Evolutionary conservation across 2,329 filamentous ascomycete species (phyloP), one percentile per base, ranked within the genome.

Genomic region (Orbilia brochopaga): DNA sequence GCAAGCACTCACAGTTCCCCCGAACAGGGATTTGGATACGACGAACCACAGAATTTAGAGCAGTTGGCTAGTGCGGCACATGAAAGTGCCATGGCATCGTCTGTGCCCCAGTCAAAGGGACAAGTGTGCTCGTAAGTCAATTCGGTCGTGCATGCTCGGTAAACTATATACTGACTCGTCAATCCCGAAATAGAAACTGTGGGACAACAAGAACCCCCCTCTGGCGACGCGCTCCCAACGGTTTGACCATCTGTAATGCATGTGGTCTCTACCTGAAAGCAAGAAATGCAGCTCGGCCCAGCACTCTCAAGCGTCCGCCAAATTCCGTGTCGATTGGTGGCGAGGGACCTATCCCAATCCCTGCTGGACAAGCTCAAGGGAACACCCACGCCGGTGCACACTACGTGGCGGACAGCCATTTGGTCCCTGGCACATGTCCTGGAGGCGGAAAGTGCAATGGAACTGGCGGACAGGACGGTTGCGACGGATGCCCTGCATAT

Each of bases 231-330:
- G 96, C 93, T 15, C 93, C 93, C 0, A 88, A 92, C 77, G 94
- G 94, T 30, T 90, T 91, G 61, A 97, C 92, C 27, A 97, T 99
- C 70, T 99, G 94, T 81, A 99, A 99, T 80, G 94, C 94, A 4
- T 99, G 94, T 78, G 94, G 94, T 46, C 84, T 99, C 15, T 99
- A 99, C 79, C 83, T 91, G 74, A 97, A 97, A 80, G 92, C 93
- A 8, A 87, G 94, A 75, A 97, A 97, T 78, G 90, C 93, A 73
- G 87, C 91, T 76, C 87, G 94, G 56, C 94, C 94, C 13, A 94
- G 91, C 5, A 96, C 92, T 76, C 82, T 97, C 66, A 97, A 96
- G 81, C 89, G 92, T 73, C 87, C 89, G 10, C 84, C 86, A 3
- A 74, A 77, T 42, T 75, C 74, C 23, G 62, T 75, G 5, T 76